Evolutionary conservation across 176 grass and related monocot species (phyloP), one percentile per base, ranked within the genome.

Genomic region (Neostapfia colusana): DNA sequence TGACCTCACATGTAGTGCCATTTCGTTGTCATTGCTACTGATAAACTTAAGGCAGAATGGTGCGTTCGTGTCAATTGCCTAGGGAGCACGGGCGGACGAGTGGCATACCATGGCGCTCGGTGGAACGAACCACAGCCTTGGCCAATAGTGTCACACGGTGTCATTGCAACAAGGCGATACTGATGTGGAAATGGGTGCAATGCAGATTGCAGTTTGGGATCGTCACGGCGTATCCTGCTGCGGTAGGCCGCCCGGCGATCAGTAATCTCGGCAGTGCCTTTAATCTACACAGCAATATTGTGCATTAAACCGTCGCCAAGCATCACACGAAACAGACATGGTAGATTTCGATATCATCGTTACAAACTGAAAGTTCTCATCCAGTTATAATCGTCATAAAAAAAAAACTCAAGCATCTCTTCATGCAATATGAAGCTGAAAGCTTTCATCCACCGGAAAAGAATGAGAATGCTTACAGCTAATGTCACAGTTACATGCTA

Each of bases 381-480:
- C 15, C n/a, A 25, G 21, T 57, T 57, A 57, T 9, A 23, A 78
- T 53, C 43, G 53, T 53, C 26, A 49, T 66, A n/a, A n/a, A n/a
- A 63, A 81, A 13, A 39, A 28, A 39, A 25, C 39, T 46, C 49
- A 40, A 70, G 54, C 67, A 38, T 61, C 55, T 48, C 55, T 62
- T 72, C 45, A 65, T 82, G 59, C 16, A 7, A 39, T 55, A 36
- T 46, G 67, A 24, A 67, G 8, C 14, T 14, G n/a, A n/a, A n/a
- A n/a, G n/a, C n/a, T n/a, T n/a, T n/a, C n/a, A n/a, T 39, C 14
- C 6, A 16, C 72, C 21, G 6, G n/a, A 51, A 63, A 67, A 55
- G 8, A 79, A 79, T 56, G 20, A 38, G n/a, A n/a, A n/a, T n/a
- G 43, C 7, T 35, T 63, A 76, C 40, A 15, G 34, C 58, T 75